Evolutionary conservation across 768 basidiomycete genomes (phyloP).

Genomic region (Pleurotus tuoliensis): DNA sequence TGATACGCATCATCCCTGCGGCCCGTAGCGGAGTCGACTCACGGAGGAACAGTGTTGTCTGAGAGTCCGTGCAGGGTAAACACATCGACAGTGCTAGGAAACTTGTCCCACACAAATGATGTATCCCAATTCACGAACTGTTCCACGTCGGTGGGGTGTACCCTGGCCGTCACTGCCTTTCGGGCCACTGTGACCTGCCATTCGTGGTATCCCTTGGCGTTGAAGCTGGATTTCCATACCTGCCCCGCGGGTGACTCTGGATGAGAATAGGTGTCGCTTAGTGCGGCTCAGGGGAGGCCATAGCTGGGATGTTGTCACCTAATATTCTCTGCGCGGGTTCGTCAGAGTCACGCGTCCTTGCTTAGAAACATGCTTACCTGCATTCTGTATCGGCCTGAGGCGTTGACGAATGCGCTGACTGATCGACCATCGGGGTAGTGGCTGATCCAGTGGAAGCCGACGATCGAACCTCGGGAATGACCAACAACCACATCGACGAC

Average conservation of each 20-base stretch:
- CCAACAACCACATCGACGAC: conserved; percentile 66
- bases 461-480: conserved; percentile 77
- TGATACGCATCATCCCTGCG: background rate
- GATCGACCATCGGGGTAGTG: conserved; percentile 52
- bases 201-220: conserved; percentile 54
- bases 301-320: conserved; percentile 27
- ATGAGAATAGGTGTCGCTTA: conserved; percentile 6
- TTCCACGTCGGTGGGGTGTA: conserved; percentile 58
- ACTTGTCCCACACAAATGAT: conserved; percentile 61
- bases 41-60: conserved; percentile 70
- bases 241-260: conserved; percentile 27
- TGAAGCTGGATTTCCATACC: conserved; percentile 47
- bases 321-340: conserved; percentile 33
- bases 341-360: background rate
- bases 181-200: conserved; percentile 68
- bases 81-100: conserved; percentile 63
- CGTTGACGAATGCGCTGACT: conserved; percentile 66
- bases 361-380: conserved; percentile 37
- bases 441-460: conserved; percentile 65
- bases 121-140: conserved; percentile 64
- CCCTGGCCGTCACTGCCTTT: conserved; percentile 44
- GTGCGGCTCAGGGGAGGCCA: conserved; percentile 8
- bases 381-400: conserved; percentile 79
- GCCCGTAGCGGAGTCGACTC: conserved; percentile 22
- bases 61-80: conserved; percentile 73